phyloP scores from a whole-genome alignment of 176 grass and related monocot genomes.

The Eleusine coracana region DNA sequence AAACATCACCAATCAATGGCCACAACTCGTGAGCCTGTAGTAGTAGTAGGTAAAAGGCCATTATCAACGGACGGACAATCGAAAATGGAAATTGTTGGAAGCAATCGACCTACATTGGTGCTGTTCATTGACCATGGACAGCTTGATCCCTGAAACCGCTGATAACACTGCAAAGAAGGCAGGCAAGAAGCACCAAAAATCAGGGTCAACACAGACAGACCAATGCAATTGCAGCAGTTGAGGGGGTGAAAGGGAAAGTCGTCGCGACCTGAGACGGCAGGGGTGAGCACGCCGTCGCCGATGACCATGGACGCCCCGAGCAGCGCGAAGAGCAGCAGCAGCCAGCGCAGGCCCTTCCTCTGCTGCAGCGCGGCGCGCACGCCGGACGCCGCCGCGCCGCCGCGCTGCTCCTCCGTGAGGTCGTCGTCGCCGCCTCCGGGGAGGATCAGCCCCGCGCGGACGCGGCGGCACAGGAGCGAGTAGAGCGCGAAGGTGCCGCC shows the following conservation, averaged over 20 bases:
- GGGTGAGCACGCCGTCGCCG: slow-evolving; percentile 93
- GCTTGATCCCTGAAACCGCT: slow-evolving; percentile 82
- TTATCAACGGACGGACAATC: neutral
- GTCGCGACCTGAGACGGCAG: slow-evolving; percentile 71
- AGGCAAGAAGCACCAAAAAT: neutral
- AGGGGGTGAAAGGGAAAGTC: neutral
- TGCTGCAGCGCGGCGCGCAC: slow-evolving; percentile 63
- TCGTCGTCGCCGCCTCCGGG: slow-evolving; percentile 49
- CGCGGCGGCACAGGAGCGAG: slow-evolving; percentile 83
- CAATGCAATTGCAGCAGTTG: neutral
- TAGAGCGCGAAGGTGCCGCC: slow-evolving; percentile 98
- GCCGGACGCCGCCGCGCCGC: neutral
- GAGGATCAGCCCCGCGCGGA: slow-evolving; percentile 53
- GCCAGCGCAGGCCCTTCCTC: slow-evolving; percentile 63
- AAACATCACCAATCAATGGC: neutral
- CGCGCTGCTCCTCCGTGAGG: slow-evolving; percentile 12
- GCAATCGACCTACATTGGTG: slow-evolving; percentile 75
- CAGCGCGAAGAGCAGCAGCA: slow-evolving; percentile 73
- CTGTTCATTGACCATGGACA: slow-evolving; percentile 66
- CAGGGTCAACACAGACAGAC: neutral
- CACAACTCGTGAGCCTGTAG: neutral
- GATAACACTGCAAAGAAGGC: slow-evolving; percentile 71
- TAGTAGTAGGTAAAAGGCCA: neutral
- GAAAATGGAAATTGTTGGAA: neutral
- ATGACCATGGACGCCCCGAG: slow-evolving; percentile 94